phyloP scores from a whole-genome alignment of 2,329 filamentous ascomycete genomes.

The Fusarium sp. region DNA sequence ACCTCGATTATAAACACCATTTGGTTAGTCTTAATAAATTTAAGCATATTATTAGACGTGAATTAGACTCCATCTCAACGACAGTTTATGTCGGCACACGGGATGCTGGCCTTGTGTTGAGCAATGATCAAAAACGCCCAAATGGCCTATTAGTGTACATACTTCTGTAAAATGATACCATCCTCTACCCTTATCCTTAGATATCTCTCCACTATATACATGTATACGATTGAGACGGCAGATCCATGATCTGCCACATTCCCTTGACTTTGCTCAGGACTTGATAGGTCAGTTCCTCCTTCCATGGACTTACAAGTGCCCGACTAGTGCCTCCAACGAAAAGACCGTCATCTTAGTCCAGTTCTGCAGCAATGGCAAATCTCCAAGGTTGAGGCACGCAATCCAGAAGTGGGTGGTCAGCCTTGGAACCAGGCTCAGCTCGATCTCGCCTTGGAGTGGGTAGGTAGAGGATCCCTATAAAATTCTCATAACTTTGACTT shows the following conservation, averaged over 20 bases:
- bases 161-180: neutral
- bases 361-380: too few relatives aligned
- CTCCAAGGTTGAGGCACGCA: neutral
- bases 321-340: too few relatives aligned
- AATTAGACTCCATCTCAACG: neutral
- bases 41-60: neutral
- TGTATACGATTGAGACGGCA: neutral
- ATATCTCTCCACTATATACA: neutral
- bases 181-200: neutral
- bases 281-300: neutral
- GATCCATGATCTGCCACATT: neutral
- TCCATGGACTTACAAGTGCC: too few relatives aligned
- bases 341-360: too few relatives aligned
- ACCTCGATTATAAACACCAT: neutral
- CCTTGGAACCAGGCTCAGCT: neutral
- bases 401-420: neutral
- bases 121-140: too few relatives aligned
- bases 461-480: neutral
- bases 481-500: neutral
- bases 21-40: neutral
- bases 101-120: too few relatives aligned
- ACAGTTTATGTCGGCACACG: too few relatives aligned
- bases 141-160: too few relatives aligned
- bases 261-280: neutral
- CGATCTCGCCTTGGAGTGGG: neutral